Base-by-base conservation (phyloP, 371 early-diverging fungal species). In the Nosema granulosis region DNA sequence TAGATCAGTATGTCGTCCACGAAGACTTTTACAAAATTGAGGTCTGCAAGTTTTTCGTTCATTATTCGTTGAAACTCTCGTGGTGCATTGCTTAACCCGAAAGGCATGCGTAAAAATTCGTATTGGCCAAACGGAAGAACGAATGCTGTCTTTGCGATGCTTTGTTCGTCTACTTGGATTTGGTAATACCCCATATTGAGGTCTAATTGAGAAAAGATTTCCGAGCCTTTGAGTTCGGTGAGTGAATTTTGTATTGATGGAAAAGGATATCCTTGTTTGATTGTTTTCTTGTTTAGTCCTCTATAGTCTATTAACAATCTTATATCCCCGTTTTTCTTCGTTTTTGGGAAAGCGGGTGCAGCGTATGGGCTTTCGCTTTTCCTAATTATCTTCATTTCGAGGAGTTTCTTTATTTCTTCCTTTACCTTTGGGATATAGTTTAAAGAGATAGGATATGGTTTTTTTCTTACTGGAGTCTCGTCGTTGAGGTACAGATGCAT, bases 1-100 rank as follows among this genome's bases (percentile, higher is more conserved):
- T n/a, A n/a, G n/a, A n/a, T n/a, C n/a, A n/a, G n/a, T n/a, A n/a
- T n/a, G n/a, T n/a, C n/a, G n/a, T n/a, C n/a, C n/a, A n/a, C n/a
- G n/a, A 86, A 87, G 0, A 87, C 77, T 28, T 57, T 31, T 11
- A 57, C 43, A 57, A 57, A 29, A 31, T 35, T 18, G 20, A 75
- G 22, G 32, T 67, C 56, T 22, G 50, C 68, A 28, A 75, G 32
- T 2, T 58, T 38, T 11, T 52, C 32, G 3, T 2, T 9, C 22
- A 66, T 49, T 12, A 1, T 28, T 50, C 59, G 56, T 58, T 75
- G 75, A 29, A 75, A 75, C 32, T 26, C 22, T 50, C 56, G 50
- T 1, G 74, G 67, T 4, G 65, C 66, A 24, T 35, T 58, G 1
- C 51, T 58, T 9, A 75, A 28, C 43, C 75, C 75, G 31, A 75